Evolutionary conservation across 371 early-diverging fungal species (phyloP), one percentile per base, ranked within the genome.

Genomic region (Circinella minor): DNA sequence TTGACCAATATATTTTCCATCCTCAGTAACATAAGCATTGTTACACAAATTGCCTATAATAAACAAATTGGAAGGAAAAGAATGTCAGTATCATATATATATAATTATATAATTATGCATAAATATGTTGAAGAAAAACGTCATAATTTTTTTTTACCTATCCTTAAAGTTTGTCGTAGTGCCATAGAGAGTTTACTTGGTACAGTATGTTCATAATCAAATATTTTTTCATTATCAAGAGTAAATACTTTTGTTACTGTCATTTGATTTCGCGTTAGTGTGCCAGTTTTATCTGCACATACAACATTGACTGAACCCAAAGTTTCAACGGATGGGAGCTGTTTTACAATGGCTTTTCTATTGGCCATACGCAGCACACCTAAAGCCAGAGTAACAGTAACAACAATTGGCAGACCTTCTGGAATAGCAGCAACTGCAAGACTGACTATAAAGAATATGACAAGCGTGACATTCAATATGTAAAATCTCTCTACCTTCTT

Each of bases 371-470:
- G 88, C 71, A 95, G 83, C 4, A 96, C 96, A 48, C 95, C 95
- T 17, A 95, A 77, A 0, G 96, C 96, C 68, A 98, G 82, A 1
- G 96, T 95, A 15, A 97, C 94, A 0, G 96, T 94, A 36, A 98
- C 94, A 17, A 94, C 95, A 71, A 97, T 93, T 18, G 97, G 97
- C 46, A 98, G 81, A 1, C 97, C 95, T 75, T 97, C 98, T 1
- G 98, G 98, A 54, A 98, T 96, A 67, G 97, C 97, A 47, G 97
- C 96, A 0, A 97, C 96, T 3, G 96, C 95, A 68, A 96, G 81
- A 86, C 90, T 89, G 38, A 96, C 92, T 82, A 67, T 36, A 7
- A 6, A 17, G 6, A 36, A 51, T 6, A 51, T 13, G 15, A 17
- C 51, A 51, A 51, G 1, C 15, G 47, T n/a, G 55, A 7, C 7